Base-by-base conservation (phyloP, 2,329 filamentous ascomycete species). In the Fonsecaea monophora region DNA sequence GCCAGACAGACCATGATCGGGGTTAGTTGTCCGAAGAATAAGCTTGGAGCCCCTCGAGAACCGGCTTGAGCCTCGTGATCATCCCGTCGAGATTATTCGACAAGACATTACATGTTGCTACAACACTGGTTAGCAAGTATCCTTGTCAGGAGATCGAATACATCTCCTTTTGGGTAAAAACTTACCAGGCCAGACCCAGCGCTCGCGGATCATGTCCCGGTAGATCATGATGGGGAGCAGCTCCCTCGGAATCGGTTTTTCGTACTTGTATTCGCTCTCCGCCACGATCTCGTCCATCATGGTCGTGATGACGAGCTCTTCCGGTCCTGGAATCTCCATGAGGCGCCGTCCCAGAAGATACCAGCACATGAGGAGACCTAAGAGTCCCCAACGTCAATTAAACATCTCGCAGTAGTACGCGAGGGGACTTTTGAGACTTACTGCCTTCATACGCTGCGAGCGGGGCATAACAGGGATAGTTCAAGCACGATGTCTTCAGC, bases 261-360 rank as follows among this genome's bases (percentile, higher is more conserved):
- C 40, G 30, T 60, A 60, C 34, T 45, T 60, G 37, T 60, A 42
- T 60, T 60, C 56, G 40, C 56, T 60, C n/a, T 60, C 56, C 6
- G 37, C 37, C 21, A 60, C 56, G 40, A 60, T 60, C 40, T 60
- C 56, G 40, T 60, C 56, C 56, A 60, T 60, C 56, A 60, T 60
- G 40, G 38, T 34, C 38, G 56, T 60, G 56, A 60, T 60, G 37
- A 60, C 56, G 18, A n/a, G 56, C 13, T 60, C 56, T 48, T 60
- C 56, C 10, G 56, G 56, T 3, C 56, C 56, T 2, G 56, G 56
- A n/a, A 60, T 60, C 56, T 45, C 40, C 37, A 38, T 32, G 38
- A 60, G 38, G 30, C 48, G 56, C 21, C 56, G 25, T 18, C 56
- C 56, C 9, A 60, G 56, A n/a, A 60, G 40, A 30, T 60, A 60